A percentile compares a stretch with the other conserved stretches of the same genome.
These are phyloP conservation scores for Mycogone perniciosa DNA, from an alignment of 2,329 filamentous ascomycete genomes.

Conservation along the genomic window DNA sequence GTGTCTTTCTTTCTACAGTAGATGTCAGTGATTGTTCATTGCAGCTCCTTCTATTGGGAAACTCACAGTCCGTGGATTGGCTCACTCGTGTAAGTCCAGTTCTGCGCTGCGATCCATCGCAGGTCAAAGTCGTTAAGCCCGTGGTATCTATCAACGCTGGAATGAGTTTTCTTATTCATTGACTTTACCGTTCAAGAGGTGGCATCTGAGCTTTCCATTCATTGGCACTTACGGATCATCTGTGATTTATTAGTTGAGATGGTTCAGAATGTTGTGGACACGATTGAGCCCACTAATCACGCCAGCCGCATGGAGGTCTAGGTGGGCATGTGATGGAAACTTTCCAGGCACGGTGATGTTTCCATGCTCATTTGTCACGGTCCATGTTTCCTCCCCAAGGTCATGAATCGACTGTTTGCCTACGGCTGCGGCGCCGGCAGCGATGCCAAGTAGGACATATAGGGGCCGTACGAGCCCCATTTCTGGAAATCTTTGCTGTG, in stretches of 20 bases:
- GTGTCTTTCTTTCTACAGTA: slow-evolving; percentile 19
- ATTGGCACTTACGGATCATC: slow-evolving; percentile 27
- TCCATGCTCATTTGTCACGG: slow-evolving; percentile 11
- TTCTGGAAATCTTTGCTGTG: neutral
- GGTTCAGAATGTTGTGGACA: neutral
- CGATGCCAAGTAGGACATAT: slow-evolving; percentile 1
- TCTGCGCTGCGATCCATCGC: slow-evolving; percentile 45
- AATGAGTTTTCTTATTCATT: neutral
- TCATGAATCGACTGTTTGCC: slow-evolving; percentile 4
- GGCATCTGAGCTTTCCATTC: neutral
- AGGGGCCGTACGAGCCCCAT: slow-evolving; percentile 2
- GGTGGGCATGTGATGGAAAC: slow-evolving; percentile 52
- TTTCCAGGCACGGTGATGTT: slow-evolving; percentile 39
- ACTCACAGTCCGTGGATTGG: slow-evolving; percentile 35
- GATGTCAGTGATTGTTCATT: slow-evolving; percentile 6
- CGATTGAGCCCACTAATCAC: slow-evolving; percentile 36
- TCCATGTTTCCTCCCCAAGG: slow-evolving; percentile 4
- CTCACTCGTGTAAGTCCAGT: slow-evolving; percentile 55
- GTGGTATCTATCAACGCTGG: slow-evolving; percentile 33
- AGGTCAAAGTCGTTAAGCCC: slow-evolving; percentile 54
- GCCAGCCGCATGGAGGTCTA: slow-evolving; percentile 48
- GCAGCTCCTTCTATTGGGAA: neutral
- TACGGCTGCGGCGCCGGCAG: neutral
- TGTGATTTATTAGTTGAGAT: neutral
- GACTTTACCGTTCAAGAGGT: neutral